Evolutionary conservation across 176 grass and related monocot species (phyloP).

Genomic region (Eremochloa ophiuroides): DNA sequence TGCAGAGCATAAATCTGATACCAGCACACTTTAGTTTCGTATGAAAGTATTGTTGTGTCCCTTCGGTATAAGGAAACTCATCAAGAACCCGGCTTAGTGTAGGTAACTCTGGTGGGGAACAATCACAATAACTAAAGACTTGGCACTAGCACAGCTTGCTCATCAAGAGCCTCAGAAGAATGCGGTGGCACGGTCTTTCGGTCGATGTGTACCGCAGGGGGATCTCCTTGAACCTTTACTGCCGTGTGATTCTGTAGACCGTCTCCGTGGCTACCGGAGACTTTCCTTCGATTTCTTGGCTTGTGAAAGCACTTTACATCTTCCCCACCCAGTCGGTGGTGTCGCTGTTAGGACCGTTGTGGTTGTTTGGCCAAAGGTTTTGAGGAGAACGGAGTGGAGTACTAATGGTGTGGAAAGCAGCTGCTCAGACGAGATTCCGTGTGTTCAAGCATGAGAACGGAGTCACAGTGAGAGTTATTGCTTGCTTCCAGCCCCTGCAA

Average conservation of each 20-base stretch:
- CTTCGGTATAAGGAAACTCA: background rate
- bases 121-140: background rate
- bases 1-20: background rate
- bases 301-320: slow-evolving; percentile 2
- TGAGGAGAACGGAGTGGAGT: slow-evolving; percentile 40
- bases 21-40: background rate
- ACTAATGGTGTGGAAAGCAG: slow-evolving; percentile 97
- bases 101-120: background rate
- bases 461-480: slow-evolving; percentile 71
- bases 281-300: background rate
- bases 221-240: slow-evolving; percentile 84
- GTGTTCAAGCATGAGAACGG: slow-evolving; percentile 92
- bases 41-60: background rate
- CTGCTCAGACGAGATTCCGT: slow-evolving; percentile 77
- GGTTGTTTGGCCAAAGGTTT: slow-evolving; percentile 3
- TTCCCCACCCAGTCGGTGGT: background rate
- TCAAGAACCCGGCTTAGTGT: background rate
- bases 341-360: slow-evolving; percentile 29
- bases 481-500: slow-evolving; percentile 77
- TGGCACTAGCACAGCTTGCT: background rate
- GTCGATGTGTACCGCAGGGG: slow-evolving; percentile 61
- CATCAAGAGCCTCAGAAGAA: slow-evolving; percentile 24
- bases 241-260: slow-evolving; percentile 78
- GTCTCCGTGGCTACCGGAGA: background rate
- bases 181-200: slow-evolving; percentile 60